A percentile compares a stretch with the other conserved stretches of the same genome.
These are phyloP conservation scores for Pestalotiopsis sp. DNA, from an alignment of 2,329 filamentous ascomycete species.

Conservation along the genomic window DNA sequence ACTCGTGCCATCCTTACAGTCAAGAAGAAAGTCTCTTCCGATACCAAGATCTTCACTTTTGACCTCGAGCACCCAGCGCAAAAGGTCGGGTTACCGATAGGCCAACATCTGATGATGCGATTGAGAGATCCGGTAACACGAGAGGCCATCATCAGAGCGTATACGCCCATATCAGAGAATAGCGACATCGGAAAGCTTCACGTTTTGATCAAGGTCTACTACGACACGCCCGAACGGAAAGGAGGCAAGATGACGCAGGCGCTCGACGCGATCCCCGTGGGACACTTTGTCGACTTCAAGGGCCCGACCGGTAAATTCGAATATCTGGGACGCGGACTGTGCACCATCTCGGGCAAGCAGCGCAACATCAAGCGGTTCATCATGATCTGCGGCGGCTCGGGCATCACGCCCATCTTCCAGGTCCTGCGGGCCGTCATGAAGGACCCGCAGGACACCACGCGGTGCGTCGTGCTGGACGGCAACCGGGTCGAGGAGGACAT, in stretches of 20 bases:
- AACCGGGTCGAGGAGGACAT: slow-evolving; percentile 82
- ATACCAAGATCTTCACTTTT: slow-evolving; percentile 83
- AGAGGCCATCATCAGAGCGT: slow-evolving; percentile 80
- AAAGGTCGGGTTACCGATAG: slow-evolving; percentile 74
- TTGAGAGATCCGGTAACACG: slow-evolving; percentile 70
- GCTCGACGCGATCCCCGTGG: slow-evolving; percentile 72
- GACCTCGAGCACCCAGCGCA: slow-evolving; percentile 73
- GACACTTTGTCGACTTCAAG: slow-evolving; percentile 80
- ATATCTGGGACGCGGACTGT: slow-evolving; percentile 70
- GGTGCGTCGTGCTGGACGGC: slow-evolving; percentile 75
- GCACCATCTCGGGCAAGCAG: slow-evolving; percentile 59
- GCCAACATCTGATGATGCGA: slow-evolving; percentile 86
- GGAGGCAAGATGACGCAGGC: slow-evolving; percentile 85
- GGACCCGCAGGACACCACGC: slow-evolving; percentile 64
- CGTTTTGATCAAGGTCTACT: slow-evolving; percentile 83
- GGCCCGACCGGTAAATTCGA: slow-evolving; percentile 86
- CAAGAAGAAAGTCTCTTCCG: slow-evolving; percentile 72
- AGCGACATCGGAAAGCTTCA: slow-evolving; percentile 66
- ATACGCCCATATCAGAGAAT: slow-evolving; percentile 78
- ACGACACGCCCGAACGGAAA: slow-evolving; percentile 53
- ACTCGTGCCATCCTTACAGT: slow-evolving; percentile 69
- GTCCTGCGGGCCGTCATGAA: slow-evolving; percentile 75
- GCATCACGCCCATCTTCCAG: slow-evolving; percentile 90
- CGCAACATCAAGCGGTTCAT: slow-evolving; percentile 68
- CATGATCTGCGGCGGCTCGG: slow-evolving; percentile 89